These are phyloP conservation scores for Carnegiea gigantea DNA, from an alignment of 179 eudicot species.

Conservation along the genomic window DNA sequence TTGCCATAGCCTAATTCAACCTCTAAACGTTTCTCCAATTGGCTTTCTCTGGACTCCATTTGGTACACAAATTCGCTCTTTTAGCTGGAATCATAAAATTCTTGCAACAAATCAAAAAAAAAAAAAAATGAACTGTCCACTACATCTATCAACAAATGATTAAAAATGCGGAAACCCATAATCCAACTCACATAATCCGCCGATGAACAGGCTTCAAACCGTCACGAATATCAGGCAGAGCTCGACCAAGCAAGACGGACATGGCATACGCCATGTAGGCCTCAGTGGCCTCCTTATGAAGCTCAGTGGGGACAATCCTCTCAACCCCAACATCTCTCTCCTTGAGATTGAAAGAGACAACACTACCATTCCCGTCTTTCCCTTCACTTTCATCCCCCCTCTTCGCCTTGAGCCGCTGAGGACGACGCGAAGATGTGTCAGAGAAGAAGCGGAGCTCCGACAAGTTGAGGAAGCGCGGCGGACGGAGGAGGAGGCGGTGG, in stretches of 20 bases:
- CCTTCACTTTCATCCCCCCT: conserved; percentile 36
- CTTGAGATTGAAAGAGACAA: conserved; percentile 21
- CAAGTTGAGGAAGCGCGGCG: conserved; percentile 4
- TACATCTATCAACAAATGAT: not conserved
- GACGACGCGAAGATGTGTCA: conserved; percentile 23
- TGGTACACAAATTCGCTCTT: not conserved
- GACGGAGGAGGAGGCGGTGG: conserved; percentile 24
- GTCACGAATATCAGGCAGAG: conserved; percentile 88
- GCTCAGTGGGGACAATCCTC: conserved; percentile 68
- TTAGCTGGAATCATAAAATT: not conserved
- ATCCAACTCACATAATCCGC: conserved; percentile 62
- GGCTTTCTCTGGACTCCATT: not conserved
- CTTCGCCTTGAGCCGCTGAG: conserved; percentile 31
- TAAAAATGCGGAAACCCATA: not conserved
- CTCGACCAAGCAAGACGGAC: conserved; percentile 94
- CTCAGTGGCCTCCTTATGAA: conserved; percentile 90
- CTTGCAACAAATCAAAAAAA: not conserved
- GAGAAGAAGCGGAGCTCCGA: conserved; percentile 49
- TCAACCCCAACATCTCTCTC: conserved; percentile 32
- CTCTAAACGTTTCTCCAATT: too few species aligned
- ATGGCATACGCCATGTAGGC: conserved; percentile 95
- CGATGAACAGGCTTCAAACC: conserved; percentile 97
- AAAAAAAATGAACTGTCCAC: too few species aligned
- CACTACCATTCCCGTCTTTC: conserved; percentile 16
- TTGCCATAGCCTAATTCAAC: not conserved